phyloP scores from a whole-genome alignment of 768 basidiomycete genomes.

The Pleurotus giganteus region DNA sequence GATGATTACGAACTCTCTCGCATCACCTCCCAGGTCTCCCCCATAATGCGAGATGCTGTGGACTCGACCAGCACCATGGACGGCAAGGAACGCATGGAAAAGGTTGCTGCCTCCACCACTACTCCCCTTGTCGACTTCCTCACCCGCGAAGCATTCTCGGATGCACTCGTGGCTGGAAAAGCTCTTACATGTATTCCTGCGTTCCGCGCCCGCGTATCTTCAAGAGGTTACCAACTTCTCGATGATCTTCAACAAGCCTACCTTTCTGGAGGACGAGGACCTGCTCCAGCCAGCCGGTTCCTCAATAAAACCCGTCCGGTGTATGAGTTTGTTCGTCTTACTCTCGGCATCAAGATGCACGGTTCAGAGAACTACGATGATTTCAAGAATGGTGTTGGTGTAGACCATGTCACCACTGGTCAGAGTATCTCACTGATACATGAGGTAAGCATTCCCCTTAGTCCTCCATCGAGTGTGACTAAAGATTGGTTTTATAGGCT shows the following conservation, averaged over 20 bases:
- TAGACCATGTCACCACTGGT: constrained; percentile 68
- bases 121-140: constrained; percentile 65
- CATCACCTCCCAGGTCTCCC: constrained; percentile 36
- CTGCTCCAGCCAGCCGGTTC: constrained; percentile 63
- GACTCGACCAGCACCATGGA: constrained; percentile 76
- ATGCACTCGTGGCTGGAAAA: constrained; percentile 26
- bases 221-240: constrained; percentile 43
- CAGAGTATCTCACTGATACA: constrained; percentile 73
- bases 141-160: constrained; percentile 33
- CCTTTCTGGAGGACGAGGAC: constrained; percentile 55
- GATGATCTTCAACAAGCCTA: constrained; percentile 52
- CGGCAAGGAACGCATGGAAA: constrained; percentile 62
- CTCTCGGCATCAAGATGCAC: constrained; percentile 77
- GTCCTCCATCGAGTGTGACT: no score
- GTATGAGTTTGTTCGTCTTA: constrained; percentile 74
- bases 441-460: constrained; percentile 47
- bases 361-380: constrained; percentile 68
- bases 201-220: constrained; percentile 56
- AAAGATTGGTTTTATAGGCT: no score
- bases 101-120: constrained; percentile 61
- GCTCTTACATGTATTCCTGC: constrained; percentile 40
- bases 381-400: constrained; percentile 62
- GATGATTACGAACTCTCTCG: constrained; percentile 27
- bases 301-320: constrained; percentile 68
- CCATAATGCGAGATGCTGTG: constrained; percentile 48